A percentile compares a stretch with the other conserved stretches of the same genome.
Evolutionary conservation across 2,329 filamentous ascomycete genomes (phyloP).

Genomic region (Westerdykella aurantiaca): DNA sequence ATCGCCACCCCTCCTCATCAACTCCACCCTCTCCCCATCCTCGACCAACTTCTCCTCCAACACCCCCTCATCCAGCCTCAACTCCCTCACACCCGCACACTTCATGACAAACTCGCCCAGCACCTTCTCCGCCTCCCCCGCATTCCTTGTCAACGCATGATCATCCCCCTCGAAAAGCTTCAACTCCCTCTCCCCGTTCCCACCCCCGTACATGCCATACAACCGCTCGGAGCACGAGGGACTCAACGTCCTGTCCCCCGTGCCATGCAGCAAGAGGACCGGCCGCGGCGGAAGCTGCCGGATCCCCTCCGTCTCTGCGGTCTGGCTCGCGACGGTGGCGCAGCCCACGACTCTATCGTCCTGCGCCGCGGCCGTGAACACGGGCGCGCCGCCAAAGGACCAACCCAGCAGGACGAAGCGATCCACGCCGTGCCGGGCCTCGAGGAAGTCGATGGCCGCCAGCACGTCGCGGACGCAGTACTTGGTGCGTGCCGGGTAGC

Average conservation of each 20-base stretch:
- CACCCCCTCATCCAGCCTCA: not conserved
- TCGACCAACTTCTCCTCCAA: conserved; percentile 2
- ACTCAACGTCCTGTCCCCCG: conserved; percentile 33
- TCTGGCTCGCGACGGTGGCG: conserved; percentile 40
- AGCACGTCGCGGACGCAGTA: conserved; percentile 36
- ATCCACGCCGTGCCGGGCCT: conserved; percentile 22
- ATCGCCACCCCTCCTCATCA: conserved; percentile 7
- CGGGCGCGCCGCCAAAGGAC: conserved; percentile 42
- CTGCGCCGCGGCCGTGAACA: conserved; percentile 33
- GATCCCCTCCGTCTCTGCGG: conserved; percentile 33
- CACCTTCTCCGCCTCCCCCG: conserved; percentile 35
- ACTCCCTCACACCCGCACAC: conserved; percentile 25
- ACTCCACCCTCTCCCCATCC: conserved; percentile 5
- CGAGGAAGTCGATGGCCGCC: conserved; percentile 35
- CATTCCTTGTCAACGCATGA: conserved; percentile 39
- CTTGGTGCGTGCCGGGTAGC: conserved; percentile 30
- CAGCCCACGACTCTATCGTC: conserved; percentile 33
- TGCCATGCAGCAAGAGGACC: conserved; percentile 38
- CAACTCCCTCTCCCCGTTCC: conserved; percentile 24
- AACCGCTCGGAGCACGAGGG: conserved; percentile 32
- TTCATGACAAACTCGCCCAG: conserved; percentile 37
- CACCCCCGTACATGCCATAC: conserved; percentile 33
- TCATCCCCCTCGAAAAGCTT: conserved; percentile 40
- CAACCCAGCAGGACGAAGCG: conserved; percentile 41
- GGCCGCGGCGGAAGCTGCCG: conserved; percentile 29